Evolutionary conservation across 164 flowering plant species (phyloP), one percentile per base, ranked within the genome.

Genomic region (Nymphaea thermarum): DNA sequence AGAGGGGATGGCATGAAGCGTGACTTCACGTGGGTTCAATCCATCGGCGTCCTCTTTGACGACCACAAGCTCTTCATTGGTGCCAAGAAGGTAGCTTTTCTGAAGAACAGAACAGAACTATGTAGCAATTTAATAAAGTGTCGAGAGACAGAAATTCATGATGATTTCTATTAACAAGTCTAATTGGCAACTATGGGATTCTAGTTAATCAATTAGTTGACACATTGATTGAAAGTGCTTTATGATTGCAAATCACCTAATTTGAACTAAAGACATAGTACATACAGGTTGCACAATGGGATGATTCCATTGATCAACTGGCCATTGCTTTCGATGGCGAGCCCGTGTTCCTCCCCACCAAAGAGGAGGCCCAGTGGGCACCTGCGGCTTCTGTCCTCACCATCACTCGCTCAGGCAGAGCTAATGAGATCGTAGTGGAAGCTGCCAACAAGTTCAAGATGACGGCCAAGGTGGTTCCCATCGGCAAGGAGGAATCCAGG

Each of bases 21-120:
- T 6, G 79, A 76, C 69, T 76, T 70, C 73, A 76, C 79, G 1
- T 72, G 79, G 76, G 76, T 76, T 16, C 76, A 76, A 43, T 67
- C 79, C 62, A 64, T 76, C 25, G 74, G 69, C 16, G 64, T 73
- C 64, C 65, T 76, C 62, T 73, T 70, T 68, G 44, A 62, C 64
- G 17, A 43, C 61, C 75, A 72, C 64, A 65, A 51, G n/a, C 57
- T 76, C 62, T 63, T n/a, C 63, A 47, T 76, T 4, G 71, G 69
- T 1, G 79, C 74, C 18, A 16, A 67, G 18, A 69, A 72, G 57
- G 68, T 47, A 47, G 3, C 7, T 47, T 2, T 47, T 25, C 36
- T 25, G 36, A 25, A 25, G 36, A 1, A 25, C 36, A 25, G 36
- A 25, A 25, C 36, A 25, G 36, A 25, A 25, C 36, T 25, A 25